These are phyloP conservation scores for Cyclotella distinguenda DNA, from an alignment of 108 stramenopile genomes.

Conservation along the genomic window DNA sequence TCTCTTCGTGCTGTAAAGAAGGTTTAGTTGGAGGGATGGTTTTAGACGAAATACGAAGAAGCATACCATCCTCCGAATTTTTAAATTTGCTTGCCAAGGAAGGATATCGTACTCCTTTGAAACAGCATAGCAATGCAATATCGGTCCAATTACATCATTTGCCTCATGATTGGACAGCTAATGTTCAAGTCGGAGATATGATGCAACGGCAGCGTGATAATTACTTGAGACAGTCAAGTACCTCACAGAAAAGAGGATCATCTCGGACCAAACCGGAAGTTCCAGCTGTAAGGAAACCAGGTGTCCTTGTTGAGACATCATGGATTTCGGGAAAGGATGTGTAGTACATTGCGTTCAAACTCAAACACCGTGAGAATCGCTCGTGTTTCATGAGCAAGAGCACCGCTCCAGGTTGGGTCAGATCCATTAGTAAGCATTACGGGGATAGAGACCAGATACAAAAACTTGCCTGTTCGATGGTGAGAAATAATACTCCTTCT, in stretches of 20 bases:
- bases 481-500: too few species aligned
- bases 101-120: constrained; percentile 21
- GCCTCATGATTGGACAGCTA: constrained; percentile 48
- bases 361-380: too few species aligned
- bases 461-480: too few species aligned
- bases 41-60: constrained; percentile 61
- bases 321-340: constrained; percentile 59
- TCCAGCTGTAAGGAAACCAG: constrained; percentile 17
- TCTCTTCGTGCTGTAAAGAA: constrained; percentile 51
- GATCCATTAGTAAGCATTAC: too few species aligned
- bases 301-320: constrained; percentile 31
- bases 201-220: constrained; percentile 14
- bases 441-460: too few species aligned
- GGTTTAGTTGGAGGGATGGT: constrained; percentile 62
- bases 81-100: constrained; percentile 21
- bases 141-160: constrained; percentile 45
- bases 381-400: too few species aligned
- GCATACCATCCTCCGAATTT: constrained; percentile 42
- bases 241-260: not conserved
- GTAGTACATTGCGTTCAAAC: not conserved
- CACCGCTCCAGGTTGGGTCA: too few species aligned
- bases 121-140: constrained; percentile 11
- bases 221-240: constrained; percentile 18
- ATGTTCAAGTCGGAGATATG: constrained; percentile 28
- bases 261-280: constrained; percentile 3